Base-by-base conservation (phyloP, 768 basidiomycete genomes). In the Boletus fagicola region DNA sequence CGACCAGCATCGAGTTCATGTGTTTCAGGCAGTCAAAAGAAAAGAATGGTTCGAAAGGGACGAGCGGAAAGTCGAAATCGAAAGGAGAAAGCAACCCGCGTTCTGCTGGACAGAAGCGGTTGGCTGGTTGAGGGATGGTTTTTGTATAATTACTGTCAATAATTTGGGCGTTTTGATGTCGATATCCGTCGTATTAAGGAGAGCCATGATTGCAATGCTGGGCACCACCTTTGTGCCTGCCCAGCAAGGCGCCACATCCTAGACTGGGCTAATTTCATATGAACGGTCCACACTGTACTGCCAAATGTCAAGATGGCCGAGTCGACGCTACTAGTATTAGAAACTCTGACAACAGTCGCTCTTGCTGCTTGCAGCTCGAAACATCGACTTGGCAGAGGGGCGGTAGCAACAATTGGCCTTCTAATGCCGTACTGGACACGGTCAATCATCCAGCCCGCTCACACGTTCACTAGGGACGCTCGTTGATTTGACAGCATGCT, bases 1-100 rank as follows among this genome's bases (percentile, higher is more conserved):
- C 93, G 49, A 98, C 97, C 6, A 92, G 90, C 7, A 89, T 97
- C 53, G 93, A 97, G 69, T 98, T 97, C 63, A 75, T 98, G 69
- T 98, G 96, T 76, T 96, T 98, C 80, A 82, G 87, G 61, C 84
- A 83, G 66, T 80, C 85, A 12, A 90, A 88, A 71, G 68, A 73
- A 36, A 75, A 70, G 59, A 46, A 60, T 50, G 26, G 61, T 15
- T 57, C 61, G 2, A 70, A 63, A 30, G 30, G 46, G 47, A 46
- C 59, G 49, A 40, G 49, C 31, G 58, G 55, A 4, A 71, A 61
- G 51, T 50, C 60, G 26, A 70, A 43, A 22, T 36, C 54, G 2
- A 70, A 55, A 45, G 70, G 62, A 3, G 64, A 69, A 0, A 42
- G 59, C 1, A 54, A 53, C 0, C 24, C 62, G 1, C 67, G 64